phyloP scores from a whole-genome alignment of 768 basidiomycete species.

The Wakefieldia striispora region DNA sequence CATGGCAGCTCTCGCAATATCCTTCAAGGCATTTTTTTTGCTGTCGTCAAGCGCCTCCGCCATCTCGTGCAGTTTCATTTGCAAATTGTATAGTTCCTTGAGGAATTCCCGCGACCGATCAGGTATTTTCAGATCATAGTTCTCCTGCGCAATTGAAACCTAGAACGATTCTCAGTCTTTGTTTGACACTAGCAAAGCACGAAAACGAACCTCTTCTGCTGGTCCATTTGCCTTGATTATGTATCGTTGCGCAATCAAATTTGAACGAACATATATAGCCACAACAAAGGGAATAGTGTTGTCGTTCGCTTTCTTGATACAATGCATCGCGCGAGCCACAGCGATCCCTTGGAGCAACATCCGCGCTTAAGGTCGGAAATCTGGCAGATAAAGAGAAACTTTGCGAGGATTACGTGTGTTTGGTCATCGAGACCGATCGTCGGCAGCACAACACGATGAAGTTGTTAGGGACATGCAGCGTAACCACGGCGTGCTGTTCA shows the following conservation, averaged over 20 bases:
- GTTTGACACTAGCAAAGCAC: too few species aligned
- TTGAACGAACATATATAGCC: slow-evolving; percentile 4
- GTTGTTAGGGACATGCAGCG: background rate
- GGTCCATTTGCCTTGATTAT: background rate
- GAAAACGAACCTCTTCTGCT: too few species aligned
- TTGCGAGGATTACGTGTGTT: background rate
- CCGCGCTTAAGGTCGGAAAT: background rate
- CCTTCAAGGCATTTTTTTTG: too few species aligned
- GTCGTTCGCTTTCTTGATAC: background rate
- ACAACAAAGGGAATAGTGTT: slow-evolving; percentile 1
- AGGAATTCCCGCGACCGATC: too few species aligned
- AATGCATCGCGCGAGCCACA: background rate
- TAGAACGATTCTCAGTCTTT: too few species aligned
- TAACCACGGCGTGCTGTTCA: background rate
- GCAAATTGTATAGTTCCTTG: too few species aligned
- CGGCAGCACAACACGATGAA: background rate
- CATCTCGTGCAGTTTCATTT: too few species aligned
- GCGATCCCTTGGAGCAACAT: slow-evolving; percentile 8
- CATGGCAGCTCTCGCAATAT: too few species aligned
- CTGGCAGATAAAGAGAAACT: background rate
- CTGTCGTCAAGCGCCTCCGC: too few species aligned
- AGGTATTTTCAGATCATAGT: too few species aligned
- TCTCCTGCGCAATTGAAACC: too few species aligned
- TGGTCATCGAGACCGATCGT: background rate
- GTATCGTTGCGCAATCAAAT: slow-evolving; percentile 1